phyloP scores from a whole-genome alignment of 169 alveolate genomes.

The Besnoitia besnoiti region DNA sequence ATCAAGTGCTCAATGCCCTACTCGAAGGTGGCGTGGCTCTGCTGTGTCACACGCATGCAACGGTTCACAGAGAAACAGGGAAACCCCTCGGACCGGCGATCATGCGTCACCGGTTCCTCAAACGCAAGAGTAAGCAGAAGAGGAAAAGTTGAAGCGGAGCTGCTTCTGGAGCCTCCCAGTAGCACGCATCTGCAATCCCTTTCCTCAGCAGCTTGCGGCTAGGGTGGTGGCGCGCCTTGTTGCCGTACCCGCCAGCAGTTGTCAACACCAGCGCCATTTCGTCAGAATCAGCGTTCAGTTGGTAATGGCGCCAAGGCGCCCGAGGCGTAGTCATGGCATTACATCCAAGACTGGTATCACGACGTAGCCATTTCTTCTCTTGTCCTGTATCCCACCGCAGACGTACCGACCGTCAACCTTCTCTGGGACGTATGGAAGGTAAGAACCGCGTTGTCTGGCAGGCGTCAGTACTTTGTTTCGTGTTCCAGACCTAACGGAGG shows the following conservation, averaged over 20 bases:
- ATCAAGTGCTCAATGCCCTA: neutral
- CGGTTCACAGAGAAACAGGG: slow-evolving; percentile 26
- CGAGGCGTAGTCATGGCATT: too few species aligned
- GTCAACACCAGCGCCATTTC: too few species aligned
- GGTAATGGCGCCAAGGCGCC: too few species aligned
- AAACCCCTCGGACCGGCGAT: slow-evolving; percentile 60
- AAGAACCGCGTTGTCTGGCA: neutral
- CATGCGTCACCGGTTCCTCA: slow-evolving; percentile 61
- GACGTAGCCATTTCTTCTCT: too few species aligned
- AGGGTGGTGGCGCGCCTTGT: too few species aligned
- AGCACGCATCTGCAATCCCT: too few species aligned
- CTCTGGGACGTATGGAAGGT: slow-evolving; percentile 41
- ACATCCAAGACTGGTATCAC: too few species aligned
- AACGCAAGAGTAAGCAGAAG: slow-evolving; percentile 41
- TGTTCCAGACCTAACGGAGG: neutral
- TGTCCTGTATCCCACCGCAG: neutral
- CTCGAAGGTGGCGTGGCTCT: slow-evolving; percentile 2
- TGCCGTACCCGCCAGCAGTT: too few species aligned
- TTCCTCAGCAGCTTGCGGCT: too few species aligned
- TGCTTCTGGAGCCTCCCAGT: too few species aligned
- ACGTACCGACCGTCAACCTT: neutral
- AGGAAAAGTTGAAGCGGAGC: too few species aligned
- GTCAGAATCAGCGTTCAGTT: too few species aligned
- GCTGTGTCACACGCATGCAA: slow-evolving; percentile 21
- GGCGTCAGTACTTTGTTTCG: neutral